phyloP scores from a whole-genome alignment of 371 early-diverging fungal genomes.

The Mortierella sp. region DNA sequence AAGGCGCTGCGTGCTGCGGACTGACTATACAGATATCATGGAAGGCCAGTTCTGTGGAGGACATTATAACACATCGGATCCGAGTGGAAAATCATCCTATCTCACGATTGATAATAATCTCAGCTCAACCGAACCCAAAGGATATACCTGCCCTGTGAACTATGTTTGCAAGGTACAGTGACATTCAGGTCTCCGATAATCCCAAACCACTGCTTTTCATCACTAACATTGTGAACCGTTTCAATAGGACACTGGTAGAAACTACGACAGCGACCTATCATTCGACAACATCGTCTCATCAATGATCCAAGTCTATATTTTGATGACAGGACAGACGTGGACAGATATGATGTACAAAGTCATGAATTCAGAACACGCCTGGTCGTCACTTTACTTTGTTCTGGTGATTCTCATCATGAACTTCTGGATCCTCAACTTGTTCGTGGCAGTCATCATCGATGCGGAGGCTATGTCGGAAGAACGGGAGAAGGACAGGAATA shows the following conservation, averaged over 20 bases:
- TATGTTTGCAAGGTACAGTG: conserved; percentile 61
- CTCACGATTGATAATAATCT: not conserved
- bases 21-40: conserved; percentile 8
- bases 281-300: conserved; percentile 71
- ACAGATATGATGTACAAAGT: conserved; percentile 75
- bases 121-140: conserved; percentile 60
- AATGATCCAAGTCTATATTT: conserved; percentile 67
- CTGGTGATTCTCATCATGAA: conserved; percentile 73
- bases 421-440: conserved; percentile 76
- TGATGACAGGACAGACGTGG: conserved; percentile 68
- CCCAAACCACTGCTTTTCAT: not conserved
- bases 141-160: conserved; percentile 65
- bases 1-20: conserved; percentile 62
- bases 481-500: conserved; percentile 64
- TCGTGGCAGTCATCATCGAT: conserved; percentile 80
- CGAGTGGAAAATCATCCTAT: conserved; percentile 10
- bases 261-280: conserved; percentile 47
- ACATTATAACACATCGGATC: conserved; percentile 11
- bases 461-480: conserved; percentile 51
- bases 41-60: conserved; percentile 37
- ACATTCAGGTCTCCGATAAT: too few species aligned
- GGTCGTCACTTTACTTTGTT: conserved; percentile 70
- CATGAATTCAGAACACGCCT: conserved; percentile 72
- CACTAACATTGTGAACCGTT: not conserved
- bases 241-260: conserved; percentile 48